Base-by-base conservation (phyloP, 495 filamentous ascomycete genomes). In the Usnea hakonensis region DNA sequence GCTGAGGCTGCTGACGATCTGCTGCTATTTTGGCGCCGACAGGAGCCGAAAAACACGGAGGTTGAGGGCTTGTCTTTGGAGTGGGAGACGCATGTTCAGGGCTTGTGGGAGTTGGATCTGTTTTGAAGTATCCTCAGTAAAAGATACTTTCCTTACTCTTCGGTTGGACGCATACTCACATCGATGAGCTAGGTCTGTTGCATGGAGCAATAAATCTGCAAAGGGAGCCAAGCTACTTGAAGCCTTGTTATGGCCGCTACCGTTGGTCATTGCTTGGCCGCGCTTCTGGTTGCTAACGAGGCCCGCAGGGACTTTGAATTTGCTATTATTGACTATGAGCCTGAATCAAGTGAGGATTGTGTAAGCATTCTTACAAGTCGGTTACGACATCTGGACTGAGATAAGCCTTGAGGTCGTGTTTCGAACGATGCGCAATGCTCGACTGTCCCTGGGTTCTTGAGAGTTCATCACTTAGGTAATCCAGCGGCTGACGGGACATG, bases 341-440 rank as follows among this genome's bases (percentile, higher is more conserved):
- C 58, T 28, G 36, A 16, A 43, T 58, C 40, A 67, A 58, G 38
- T 67, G 50, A 43, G 23, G 33, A 64, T 37, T 61, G 53, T 35
- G 23, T n/a, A 32, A 57, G 17, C 26, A 63, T 52, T 67, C 86
- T 74, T 79, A 91, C 88, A 85, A 89, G 72, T 91, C 80, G 21
- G 89, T 87, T 64, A 90, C 74, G 43, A 85, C 82, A 44, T 84
- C 81, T 13, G 81, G 82, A 69, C 85, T 82, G 58, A 91, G 73
- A 58, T 90, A 77, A 64, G 86, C 83, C 66, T 89, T 86, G 52
- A 94, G 75, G 66, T 89, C 85, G 68, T 83, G 75, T 46, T 88
- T 78, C 28, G 74, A 80, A 63, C 72, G 76, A 62, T 77, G 53
- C 35, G 44, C 63, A 9, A 65, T 32, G 8, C 46, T 61, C 36